Conservation (phyloP, 1,139 yeast genomes). For the Candida neerlandica region DNA sequence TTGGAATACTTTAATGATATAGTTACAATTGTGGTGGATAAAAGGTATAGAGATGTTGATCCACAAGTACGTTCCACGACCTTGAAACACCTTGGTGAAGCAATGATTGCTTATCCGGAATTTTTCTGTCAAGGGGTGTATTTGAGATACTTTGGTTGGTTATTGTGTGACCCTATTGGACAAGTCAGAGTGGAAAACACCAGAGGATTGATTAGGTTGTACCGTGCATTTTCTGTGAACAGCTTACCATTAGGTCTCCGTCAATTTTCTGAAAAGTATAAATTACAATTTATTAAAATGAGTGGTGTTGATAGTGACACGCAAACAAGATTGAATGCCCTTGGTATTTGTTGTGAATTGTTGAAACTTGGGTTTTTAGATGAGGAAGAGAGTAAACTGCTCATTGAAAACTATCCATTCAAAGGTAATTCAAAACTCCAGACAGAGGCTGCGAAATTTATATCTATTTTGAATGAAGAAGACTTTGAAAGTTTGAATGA, state of each 20-base stretch:
- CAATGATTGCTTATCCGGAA: conserved; percentile 75
- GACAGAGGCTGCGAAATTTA: conserved; percentile 34
- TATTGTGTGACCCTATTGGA: conserved; percentile 68
- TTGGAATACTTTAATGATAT: conserved; percentile 65
- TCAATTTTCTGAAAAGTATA: conserved; percentile 73
- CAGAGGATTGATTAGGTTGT: conserved; percentile 54
- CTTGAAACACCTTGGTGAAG: conserved; percentile 57
- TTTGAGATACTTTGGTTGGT: conserved; percentile 81
- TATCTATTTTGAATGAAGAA: conserved; percentile 25
- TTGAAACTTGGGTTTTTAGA: conserved; percentile 64
- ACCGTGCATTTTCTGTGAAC: conserved; percentile 29
- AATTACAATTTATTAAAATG: conserved; percentile 66
- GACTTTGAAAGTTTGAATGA: conserved; percentile 21
- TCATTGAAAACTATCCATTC: conserved; percentile 14
- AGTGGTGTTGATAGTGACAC: conserved; percentile 33
- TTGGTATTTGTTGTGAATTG: conserved; percentile 58
- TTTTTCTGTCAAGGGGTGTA: conserved; percentile 68
- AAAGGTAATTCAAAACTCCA: conserved; percentile 37
- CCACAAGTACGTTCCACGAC: conserved; percentile 72
- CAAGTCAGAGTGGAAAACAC: conserved; percentile 68
- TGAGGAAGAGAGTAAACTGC: conserved; percentile 28
- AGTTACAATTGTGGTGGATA: conserved; percentile 67
- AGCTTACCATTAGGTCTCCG: conserved; percentile 35
- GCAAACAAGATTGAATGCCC: conserved; percentile 54
- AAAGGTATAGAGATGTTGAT: conserved; percentile 82